Conservation (phyloP, 1,284 basidiomycete species). For the Ustilago trichophora region DNA sequence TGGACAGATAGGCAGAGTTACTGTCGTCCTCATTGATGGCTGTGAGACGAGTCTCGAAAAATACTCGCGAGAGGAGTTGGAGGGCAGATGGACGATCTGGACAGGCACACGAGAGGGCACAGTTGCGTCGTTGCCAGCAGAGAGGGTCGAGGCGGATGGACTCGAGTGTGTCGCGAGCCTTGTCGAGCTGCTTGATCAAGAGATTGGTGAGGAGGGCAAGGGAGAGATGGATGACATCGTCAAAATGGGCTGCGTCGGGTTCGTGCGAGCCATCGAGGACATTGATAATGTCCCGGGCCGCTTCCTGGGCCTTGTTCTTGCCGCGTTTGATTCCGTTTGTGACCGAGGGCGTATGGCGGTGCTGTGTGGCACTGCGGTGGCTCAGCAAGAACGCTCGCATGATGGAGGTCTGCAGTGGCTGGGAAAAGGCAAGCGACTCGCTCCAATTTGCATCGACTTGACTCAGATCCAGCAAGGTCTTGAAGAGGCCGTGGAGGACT, state of each 20-base stretch:
- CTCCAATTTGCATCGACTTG: conserved; percentile 47
- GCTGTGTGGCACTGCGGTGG: conserved; percentile 9
- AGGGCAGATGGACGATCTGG: conserved; percentile 7
- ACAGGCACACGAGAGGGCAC: conserved; percentile 13
- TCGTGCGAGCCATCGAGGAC: background rate
- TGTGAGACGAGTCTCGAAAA: conserved; percentile 22
- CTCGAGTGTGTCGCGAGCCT: conserved; percentile 20
- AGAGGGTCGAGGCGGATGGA: conserved; percentile 5
- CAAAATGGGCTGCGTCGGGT: conserved; percentile 9
- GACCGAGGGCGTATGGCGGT: conserved; percentile 3
- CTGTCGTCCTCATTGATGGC: conserved; percentile 28
- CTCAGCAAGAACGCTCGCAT: conserved; percentile 28
- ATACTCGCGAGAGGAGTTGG: conserved; percentile 22
- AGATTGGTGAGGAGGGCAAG: conserved; percentile 43
- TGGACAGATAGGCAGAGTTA: conserved; percentile 41
- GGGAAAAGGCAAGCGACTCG: conserved; percentile 28
- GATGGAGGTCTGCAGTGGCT: conserved; percentile 6
- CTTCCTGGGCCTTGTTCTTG: background rate
- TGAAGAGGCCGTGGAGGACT: conserved; percentile 36
- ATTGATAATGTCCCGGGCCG: no score
- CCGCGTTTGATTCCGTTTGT: background rate
- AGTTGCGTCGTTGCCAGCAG: conserved; percentile 27
- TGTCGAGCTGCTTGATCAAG: conserved; percentile 41
- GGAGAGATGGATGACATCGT: conserved; percentile 45
- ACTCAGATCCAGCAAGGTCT: conserved; percentile 37